phyloP scores from a whole-genome alignment of 208 protist species.

The Trypanosoma boissoni region DNA sequence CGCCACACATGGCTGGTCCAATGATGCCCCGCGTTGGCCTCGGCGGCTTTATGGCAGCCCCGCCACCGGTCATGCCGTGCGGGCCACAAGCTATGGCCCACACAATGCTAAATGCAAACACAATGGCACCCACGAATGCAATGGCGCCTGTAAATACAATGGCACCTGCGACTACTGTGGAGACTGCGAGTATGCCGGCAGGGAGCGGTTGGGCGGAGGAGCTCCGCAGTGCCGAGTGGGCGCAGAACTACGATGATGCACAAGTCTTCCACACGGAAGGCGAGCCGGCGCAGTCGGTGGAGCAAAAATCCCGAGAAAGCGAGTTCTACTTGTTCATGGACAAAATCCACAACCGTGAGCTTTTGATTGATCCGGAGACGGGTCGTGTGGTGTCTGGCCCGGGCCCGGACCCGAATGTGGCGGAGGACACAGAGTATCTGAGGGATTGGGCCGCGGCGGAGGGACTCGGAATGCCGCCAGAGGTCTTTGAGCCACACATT shows the following conservation, averaged over 20 bases:
- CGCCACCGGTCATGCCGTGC: slow-evolving; percentile 15
- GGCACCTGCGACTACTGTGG: too few relatives aligned
- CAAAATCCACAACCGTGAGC: slow-evolving; percentile 55
- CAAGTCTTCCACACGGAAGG: slow-evolving; percentile 56
- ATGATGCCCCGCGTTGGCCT: slow-evolving; percentile 34
- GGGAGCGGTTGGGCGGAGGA: slow-evolving; percentile 60
- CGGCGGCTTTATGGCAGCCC: slow-evolving; percentile 21
- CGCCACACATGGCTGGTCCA: slow-evolving; percentile 28
- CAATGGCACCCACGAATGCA: slow-evolving; percentile 20
- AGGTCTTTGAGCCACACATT: slow-evolving; percentile 26
- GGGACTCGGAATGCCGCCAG: slow-evolving; percentile 49
- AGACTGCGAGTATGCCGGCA: too few relatives aligned
- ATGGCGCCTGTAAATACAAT: slow-evolving; percentile 23
- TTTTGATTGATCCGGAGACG: slow-evolving; percentile 82
- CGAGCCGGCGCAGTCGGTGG: slow-evolving; percentile 40
- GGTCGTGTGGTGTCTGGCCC: slow-evolving; percentile 67
- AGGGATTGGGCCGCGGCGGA: slow-evolving; percentile 40
- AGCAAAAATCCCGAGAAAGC: slow-evolving; percentile 59
- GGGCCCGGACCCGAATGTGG: slow-evolving; percentile 47
- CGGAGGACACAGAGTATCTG: slow-evolving; percentile 63
- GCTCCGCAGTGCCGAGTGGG: slow-evolving; percentile 63
- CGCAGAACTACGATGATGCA: slow-evolving; percentile 65
- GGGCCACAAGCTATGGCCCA: slow-evolving; percentile 28
- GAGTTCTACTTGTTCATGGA: slow-evolving; percentile 86
- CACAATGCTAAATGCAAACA: slow-evolving; percentile 27